Evolutionary conservation across 495 filamentous ascomycete species (phyloP).

Genomic region (Trichoderma parareesei): DNA sequence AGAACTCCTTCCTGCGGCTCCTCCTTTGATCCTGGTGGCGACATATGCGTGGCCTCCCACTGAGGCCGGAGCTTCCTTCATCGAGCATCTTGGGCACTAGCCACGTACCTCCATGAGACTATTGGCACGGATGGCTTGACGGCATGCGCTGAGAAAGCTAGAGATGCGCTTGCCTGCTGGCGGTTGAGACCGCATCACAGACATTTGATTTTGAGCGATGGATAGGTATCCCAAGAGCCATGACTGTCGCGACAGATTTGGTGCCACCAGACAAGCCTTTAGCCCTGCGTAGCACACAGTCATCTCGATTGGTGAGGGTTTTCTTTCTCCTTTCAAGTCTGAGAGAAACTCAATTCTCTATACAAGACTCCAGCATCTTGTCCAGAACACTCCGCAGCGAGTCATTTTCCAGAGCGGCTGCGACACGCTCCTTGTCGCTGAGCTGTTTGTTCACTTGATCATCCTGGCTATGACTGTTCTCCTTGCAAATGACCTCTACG

Average conservation of each 20-base stretch:
- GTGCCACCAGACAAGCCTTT: neutral
- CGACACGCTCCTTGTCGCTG: conserved; percentile 91
- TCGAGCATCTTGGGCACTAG: too few species aligned
- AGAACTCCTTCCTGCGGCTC: too few species aligned
- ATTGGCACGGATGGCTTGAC: too few species aligned
- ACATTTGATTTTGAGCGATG: too few species aligned
- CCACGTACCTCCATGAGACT: too few species aligned
- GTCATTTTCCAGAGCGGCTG: conserved; percentile 88
- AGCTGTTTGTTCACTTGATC: conserved; percentile 95
- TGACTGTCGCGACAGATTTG: too few species aligned
- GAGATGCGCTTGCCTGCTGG: neutral
- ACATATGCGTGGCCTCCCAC: too few species aligned
- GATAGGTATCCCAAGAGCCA: too few species aligned
- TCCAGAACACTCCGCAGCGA: conserved; percentile 78
- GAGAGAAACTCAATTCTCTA: neutral
- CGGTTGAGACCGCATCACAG: neutral
- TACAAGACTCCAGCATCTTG: conserved; percentile 87
- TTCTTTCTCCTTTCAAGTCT: neutral
- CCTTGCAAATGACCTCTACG: conserved; percentile 87
- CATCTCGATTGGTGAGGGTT: neutral
- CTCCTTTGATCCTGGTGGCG: too few species aligned
- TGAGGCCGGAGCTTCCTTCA: too few species aligned
- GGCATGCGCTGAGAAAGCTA: too few species aligned
- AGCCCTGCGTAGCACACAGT: neutral
- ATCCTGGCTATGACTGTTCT: conserved; percentile 88